These are phyloP conservation scores for carrot (Daucus carota) DNA, from an alignment of 129 eudicot genomes.

Conservation along the genomic window DNA sequence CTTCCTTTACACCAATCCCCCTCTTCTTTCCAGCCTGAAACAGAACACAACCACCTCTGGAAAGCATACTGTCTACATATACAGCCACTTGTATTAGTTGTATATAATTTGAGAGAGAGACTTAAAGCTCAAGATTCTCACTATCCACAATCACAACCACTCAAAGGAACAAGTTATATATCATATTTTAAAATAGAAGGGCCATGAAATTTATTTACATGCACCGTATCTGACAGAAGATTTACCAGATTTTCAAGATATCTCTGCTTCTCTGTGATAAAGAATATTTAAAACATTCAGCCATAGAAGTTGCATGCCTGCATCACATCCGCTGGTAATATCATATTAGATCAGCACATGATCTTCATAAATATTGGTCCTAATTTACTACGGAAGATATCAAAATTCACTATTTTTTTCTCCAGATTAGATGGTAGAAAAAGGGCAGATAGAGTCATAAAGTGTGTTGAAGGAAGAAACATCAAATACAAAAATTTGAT, in stretches of 20 bases:
- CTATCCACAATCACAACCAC: slow-evolving; percentile 10
- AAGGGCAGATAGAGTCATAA: slow-evolving; percentile 16
- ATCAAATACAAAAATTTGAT: slow-evolving; percentile 13
- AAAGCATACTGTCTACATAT: slow-evolving; percentile 9
- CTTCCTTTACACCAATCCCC: slow-evolving; percentile 17
- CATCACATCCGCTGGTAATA: slow-evolving; percentile 11
- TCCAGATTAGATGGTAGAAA: slow-evolving; percentile 14
- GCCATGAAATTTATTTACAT: not conserved
- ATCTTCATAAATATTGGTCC: slow-evolving; percentile 8
- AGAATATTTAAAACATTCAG: slow-evolving; percentile 11
- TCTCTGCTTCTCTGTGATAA: not conserved
- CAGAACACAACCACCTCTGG: slow-evolving; percentile 21
- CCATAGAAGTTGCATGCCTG: slow-evolving; percentile 5
- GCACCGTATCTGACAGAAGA: slow-evolving; percentile 8
- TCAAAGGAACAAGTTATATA: not conserved
- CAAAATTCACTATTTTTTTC: slow-evolving; percentile 7
- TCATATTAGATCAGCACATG: slow-evolving; percentile 25
- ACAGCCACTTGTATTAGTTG: not conserved
- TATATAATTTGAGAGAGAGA: slow-evolving; percentile 16
- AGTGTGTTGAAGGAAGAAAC: slow-evolving; percentile 20
- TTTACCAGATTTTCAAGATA: not conserved
- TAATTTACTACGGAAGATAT: slow-evolving; percentile 1
- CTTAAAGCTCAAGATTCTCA: slow-evolving; percentile 28
- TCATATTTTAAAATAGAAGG: not conserved
- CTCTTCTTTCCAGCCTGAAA: slow-evolving; percentile 28